Evolutionary conservation across 441 rosid species (phyloP), one percentile per base, ranked within the genome.

Genomic region (Euphorbia celastroides): DNA sequence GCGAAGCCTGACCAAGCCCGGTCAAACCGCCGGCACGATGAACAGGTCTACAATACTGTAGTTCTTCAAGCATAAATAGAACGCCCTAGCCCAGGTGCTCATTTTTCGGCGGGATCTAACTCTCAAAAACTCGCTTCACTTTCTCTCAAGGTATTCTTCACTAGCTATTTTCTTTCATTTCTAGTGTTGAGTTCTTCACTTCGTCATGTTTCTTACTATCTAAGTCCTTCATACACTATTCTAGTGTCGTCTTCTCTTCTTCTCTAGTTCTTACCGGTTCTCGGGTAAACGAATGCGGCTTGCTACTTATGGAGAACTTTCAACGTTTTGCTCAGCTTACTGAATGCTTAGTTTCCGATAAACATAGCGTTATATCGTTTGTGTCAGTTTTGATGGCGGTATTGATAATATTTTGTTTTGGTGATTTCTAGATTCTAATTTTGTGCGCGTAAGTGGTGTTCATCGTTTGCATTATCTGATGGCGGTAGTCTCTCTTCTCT

Each of bases 401-500:
- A 36, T 36, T 7, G 42, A 9, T 36, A 36, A 64, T 48, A 4
- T 61, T 10, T 74, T 64, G 30, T 59, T 9, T 48, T 67, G 62
- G 27, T 57, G 28, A 9, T 66, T 67, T 69, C 27, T 72, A 82
- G 86, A 64, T 64, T 46, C 56, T 59, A 22, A 30, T 59, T 67
- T 59, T 58, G 62, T 56, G 61, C 70, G n/a, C 17, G 13, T 28
- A 12, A 27, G 54, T 5, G 42, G 67, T 22, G 57, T 31, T 52
- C 31, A 26, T 65, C 31, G 2, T 50, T 32, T 50, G 12, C 48
- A 26, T 70, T 58, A 25, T 51, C 36, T 34, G 44, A 84, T 84
- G 86, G 74, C 71, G 86, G 83, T 84, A 65, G 17, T 16, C 25
- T 34, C 28, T 69, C 56, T 38, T 7, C 1, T 50, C 20, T 60